Evolutionary conservation across 2,329 filamentous ascomycete genomes (phyloP).

Genomic region (Pseudocercospora pini-densiflorae): DNA sequence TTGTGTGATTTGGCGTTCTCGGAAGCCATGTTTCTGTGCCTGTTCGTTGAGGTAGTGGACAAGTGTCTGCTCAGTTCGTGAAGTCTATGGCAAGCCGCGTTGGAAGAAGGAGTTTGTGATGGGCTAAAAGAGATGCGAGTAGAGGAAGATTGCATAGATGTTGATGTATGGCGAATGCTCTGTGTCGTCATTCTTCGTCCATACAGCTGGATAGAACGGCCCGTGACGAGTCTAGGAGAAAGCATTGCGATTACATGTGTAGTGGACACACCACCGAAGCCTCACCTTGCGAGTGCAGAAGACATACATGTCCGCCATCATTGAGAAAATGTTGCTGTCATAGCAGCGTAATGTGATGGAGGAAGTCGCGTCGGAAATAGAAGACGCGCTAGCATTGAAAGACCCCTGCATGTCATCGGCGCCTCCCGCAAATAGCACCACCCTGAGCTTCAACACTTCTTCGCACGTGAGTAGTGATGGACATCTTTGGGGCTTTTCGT

Average conservation of each 20-base stretch:
- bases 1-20: conserved; percentile 34
- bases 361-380: too few species aligned
- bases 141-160: background rate
- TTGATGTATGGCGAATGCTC: background rate
- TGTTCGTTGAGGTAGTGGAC: background rate
- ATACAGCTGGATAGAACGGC: background rate
- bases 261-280: too few species aligned
- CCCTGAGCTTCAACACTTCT: too few species aligned
- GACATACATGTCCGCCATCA: too few species aligned
- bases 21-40: conserved; percentile 57
- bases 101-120: background rate
- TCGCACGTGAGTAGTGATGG: too few species aligned
- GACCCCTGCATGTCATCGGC: too few species aligned
- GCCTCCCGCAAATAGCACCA: too few species aligned
- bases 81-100: conserved; percentile 21
- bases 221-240: background rate
- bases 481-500: too few species aligned
- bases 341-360: too few species aligned
- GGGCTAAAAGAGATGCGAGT: background rate
- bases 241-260: background rate
- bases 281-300: too few species aligned
- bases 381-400: too few species aligned
- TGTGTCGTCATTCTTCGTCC: background rate
- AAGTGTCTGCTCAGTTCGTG: conserved; percentile 18
- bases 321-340: too few species aligned